Conservation (phyloP, 169 alveolate species). For the Cystoisospora suis region DNA sequence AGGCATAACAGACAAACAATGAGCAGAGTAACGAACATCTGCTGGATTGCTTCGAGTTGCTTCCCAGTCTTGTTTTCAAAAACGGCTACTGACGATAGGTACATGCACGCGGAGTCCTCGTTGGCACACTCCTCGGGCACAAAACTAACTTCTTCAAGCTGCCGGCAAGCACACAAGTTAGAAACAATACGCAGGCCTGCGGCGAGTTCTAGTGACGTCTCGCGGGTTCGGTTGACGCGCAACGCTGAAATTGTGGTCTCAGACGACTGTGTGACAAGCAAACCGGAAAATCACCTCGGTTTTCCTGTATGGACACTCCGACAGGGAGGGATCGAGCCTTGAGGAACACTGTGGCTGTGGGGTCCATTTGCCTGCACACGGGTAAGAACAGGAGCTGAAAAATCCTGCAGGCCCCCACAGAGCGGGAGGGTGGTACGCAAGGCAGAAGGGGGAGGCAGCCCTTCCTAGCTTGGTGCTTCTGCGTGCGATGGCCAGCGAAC, state of each 20-base stretch:
- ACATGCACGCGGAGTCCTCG: not conserved
- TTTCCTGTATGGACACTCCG: not conserved
- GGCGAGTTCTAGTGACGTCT: no score
- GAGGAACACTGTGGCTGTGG: not conserved
- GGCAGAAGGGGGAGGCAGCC: no score
- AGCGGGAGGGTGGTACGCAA: no score
- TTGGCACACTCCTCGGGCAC: constrained; percentile 67
- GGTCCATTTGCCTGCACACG: not conserved
- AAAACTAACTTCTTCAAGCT: constrained; percentile 47
- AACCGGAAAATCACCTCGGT: not conserved
- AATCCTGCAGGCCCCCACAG: no score
- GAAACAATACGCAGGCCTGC: no score
- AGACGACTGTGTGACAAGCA: not conserved
- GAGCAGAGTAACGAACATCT: constrained; percentile 73
- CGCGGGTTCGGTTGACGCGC: no score
- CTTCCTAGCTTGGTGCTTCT: no score
- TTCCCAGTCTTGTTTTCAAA: constrained; percentile 24
- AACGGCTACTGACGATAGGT: constrained; percentile 2
- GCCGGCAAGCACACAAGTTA: no score
- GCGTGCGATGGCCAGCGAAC: no score
- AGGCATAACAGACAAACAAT: constrained; percentile 81
- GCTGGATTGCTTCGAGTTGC: constrained; percentile 68
- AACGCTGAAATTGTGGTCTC: not conserved
- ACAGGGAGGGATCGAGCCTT: not conserved
- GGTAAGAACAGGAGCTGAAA: not conserved